These are phyloP conservation scores for Furculomyces boomerangus DNA, from an alignment of 371 early-diverging fungal genomes.

Conservation along the genomic window DNA sequence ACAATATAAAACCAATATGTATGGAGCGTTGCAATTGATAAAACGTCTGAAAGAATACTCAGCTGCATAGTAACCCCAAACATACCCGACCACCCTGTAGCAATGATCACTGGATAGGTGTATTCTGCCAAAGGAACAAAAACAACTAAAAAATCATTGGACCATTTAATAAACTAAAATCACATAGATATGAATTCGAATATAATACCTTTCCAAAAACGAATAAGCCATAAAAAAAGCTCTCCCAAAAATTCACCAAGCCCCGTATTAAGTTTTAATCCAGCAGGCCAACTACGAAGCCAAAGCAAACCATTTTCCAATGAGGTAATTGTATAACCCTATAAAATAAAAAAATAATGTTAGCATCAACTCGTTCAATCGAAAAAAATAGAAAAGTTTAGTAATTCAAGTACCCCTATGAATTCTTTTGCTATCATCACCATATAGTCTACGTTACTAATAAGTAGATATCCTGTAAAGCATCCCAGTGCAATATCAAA, in stretches of 20 bases:
- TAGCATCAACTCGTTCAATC: slow-evolving; percentile 14
- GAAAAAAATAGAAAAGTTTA: slow-evolving; percentile 31
- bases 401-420: slow-evolving; percentile 51
- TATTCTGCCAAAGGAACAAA: slow-evolving; percentile 18
- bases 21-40: slow-evolving; percentile 70
- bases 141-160: slow-evolving; percentile 1
- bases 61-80: slow-evolving; percentile 76
- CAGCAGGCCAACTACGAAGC: slow-evolving; percentile 88
- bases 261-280: slow-evolving; percentile 85
- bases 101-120: slow-evolving; percentile 42
- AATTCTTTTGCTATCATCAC: slow-evolving; percentile 23
- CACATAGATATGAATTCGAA: background rate
- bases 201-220: slow-evolving; percentile 49
- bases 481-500: slow-evolving; percentile 83
- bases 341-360: slow-evolving; percentile 9
- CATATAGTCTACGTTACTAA: slow-evolving; percentile 35
- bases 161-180: background rate
- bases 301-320: slow-evolving; percentile 61
- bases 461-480: slow-evolving; percentile 53
- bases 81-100: slow-evolving; percentile 56
- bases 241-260: slow-evolving; percentile 80
- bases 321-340: slow-evolving; percentile 31
- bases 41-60: slow-evolving; percentile 58
- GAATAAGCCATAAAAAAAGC: slow-evolving; percentile 80
- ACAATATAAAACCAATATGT: slow-evolving; percentile 86